Evolutionary conservation across 228 moss, liverwort and hornwort genomes (phyloP).

Genomic region (Sphagnum magellanicum): DNA sequence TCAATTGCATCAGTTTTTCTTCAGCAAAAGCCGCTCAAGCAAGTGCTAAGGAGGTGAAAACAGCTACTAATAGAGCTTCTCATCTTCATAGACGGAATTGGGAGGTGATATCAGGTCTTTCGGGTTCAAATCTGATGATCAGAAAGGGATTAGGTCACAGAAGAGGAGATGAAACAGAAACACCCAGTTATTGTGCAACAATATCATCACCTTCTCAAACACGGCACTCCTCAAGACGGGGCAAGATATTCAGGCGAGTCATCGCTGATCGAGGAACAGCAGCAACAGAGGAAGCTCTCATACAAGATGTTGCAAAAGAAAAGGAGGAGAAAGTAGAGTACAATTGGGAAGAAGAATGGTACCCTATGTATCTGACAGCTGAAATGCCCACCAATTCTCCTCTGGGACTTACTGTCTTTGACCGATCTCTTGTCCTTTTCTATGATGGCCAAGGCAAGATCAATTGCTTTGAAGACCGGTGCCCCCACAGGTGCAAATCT

Average conservation of each 20-base stretch:
- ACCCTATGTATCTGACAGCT: conserved; percentile 65
- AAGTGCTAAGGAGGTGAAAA: background rate
- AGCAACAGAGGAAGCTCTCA: background rate
- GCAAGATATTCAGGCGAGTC: conserved; percentile 6
- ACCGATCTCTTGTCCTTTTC: conserved; percentile 63
- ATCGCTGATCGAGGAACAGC: conserved; percentile 8
- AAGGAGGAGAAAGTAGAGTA: conserved; percentile 36
- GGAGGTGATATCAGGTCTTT: conserved; percentile 1
- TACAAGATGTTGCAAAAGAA: conserved; percentile 12
- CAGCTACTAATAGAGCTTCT: background rate
- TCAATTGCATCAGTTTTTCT: background rate
- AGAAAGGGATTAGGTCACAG: background rate
- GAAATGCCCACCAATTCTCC: conserved; percentile 74
- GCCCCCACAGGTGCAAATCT: conserved; percentile 63
- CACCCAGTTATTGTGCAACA: no score
- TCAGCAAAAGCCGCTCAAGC: background rate
- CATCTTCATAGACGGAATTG: background rate
- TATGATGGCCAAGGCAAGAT: conserved; percentile 67
- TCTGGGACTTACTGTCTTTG: conserved; percentile 69
- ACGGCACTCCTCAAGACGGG: background rate
- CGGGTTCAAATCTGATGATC: background rate
- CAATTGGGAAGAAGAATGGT: conserved; percentile 84
- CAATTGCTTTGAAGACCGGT: conserved; percentile 84
- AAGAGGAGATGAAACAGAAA: background rate
- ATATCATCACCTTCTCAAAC: background rate